Percentiles rank a stretch among this genome's conserved stretches.
Conservation (phyloP, 2,329 filamentous ascomycete genomes). For the Atkinsonella hypoxylon region DNA sequence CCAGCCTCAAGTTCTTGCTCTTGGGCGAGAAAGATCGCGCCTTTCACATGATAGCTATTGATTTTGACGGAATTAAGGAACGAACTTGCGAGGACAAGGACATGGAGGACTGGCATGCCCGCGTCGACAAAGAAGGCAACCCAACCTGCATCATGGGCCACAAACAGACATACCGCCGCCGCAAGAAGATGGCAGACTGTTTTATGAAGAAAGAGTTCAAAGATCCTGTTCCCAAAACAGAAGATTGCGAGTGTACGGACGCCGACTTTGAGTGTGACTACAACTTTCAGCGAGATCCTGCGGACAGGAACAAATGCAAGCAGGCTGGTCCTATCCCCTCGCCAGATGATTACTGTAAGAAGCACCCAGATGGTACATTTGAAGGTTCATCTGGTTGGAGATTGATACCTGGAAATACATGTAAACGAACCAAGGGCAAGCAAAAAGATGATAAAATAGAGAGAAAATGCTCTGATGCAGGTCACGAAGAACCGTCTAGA, state of each 20-base stretch:
- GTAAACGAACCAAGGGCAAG: constrained; percentile 45
- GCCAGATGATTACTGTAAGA: constrained; percentile 63
- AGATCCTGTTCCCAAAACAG: constrained; percentile 56
- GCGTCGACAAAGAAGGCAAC: constrained; percentile 66
- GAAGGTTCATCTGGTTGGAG: constrained; percentile 83
- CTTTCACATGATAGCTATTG: constrained; percentile 60
- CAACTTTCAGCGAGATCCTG: constrained; percentile 61
- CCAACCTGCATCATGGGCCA: constrained; percentile 92
- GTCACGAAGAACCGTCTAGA: constrained; percentile 26
- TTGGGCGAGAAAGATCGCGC: constrained; percentile 48
- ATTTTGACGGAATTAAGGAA: constrained; percentile 75
- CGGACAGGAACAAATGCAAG: constrained; percentile 58
- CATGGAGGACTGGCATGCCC: constrained; percentile 81
- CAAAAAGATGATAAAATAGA: constrained; percentile 65
- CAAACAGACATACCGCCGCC: constrained; percentile 72
- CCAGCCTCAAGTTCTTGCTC: constrained; percentile 80
- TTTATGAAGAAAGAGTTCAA: constrained; percentile 81
- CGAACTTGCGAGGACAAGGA: constrained; percentile 65
- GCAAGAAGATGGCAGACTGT: constrained; percentile 80
- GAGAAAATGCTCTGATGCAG: constrained; percentile 57
- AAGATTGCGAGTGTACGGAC: constrained; percentile 70
- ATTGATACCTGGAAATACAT: constrained; percentile 74
- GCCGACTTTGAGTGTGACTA: constrained; percentile 94
- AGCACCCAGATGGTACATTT: constrained; percentile 56
- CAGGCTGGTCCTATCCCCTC: constrained; percentile 48